Evolutionary conservation across 306 rosid genomes (phyloP).

Genomic region (Cucurbita maxima): DNA sequence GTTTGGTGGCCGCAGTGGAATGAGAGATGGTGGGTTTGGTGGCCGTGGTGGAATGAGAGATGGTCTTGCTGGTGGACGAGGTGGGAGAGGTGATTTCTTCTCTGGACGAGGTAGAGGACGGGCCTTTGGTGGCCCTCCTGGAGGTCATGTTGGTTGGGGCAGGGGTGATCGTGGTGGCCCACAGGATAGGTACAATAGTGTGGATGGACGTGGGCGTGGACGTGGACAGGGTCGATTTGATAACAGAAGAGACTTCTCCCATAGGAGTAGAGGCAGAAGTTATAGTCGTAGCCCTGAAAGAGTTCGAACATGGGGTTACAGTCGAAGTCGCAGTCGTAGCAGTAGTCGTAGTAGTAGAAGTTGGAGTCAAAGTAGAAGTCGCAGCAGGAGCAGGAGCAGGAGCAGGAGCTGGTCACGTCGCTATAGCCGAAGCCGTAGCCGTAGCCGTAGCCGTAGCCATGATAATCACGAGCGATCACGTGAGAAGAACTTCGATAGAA

Average conservation of each 20-base stretch:
- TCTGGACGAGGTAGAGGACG: conserved; percentile 72
- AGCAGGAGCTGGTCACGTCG: conserved; percentile 36
- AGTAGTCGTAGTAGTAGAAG: conserved; percentile 30
- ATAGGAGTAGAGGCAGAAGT: conserved; percentile 66
- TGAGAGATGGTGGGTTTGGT: conserved; percentile 35
- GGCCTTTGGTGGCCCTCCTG: conserved; percentile 57
- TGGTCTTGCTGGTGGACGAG: conserved; percentile 22
- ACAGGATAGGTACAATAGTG: conserved; percentile 37
- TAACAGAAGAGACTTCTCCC: conserved; percentile 42
- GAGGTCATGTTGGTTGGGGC: conserved; percentile 54
- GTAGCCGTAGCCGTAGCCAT: conserved; percentile 17
- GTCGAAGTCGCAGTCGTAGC: conserved; percentile 19
- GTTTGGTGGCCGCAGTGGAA: conserved; percentile 41
- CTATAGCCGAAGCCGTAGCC: conserved; percentile 18
- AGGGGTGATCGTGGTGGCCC: conserved; percentile 53
- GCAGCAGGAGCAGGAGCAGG: conserved; percentile 38
- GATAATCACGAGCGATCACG: conserved; percentile 29
- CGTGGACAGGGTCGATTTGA: conserved; percentile 83
- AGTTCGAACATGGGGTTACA: conserved; percentile 80
- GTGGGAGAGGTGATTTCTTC: conserved; percentile 73
- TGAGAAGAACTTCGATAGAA: conserved; percentile 18
- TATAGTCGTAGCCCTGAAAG: conserved; percentile 80
- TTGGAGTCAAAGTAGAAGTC: conserved; percentile 30
- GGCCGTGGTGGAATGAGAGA: conserved; percentile 22
- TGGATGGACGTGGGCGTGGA: conserved; percentile 69